Conservation (phyloP, 1,139 yeast species). For the Yamadazyma diddensiae region DNA sequence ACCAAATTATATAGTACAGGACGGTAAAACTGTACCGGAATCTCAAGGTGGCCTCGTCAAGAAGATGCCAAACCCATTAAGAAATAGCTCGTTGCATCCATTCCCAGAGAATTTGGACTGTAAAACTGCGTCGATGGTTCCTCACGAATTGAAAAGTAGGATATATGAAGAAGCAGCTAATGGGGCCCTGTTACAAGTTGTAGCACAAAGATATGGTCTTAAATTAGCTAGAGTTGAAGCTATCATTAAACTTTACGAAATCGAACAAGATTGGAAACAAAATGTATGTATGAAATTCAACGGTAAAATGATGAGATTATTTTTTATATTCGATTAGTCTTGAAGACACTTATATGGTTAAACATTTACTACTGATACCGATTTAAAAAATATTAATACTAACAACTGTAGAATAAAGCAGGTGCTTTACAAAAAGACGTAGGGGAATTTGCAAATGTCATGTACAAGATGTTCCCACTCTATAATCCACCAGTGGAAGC, state of each 20-base stretch:
- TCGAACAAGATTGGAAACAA: slow-evolving; percentile 61
- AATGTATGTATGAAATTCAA: slow-evolving; percentile 48
- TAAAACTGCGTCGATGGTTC: slow-evolving; percentile 60
- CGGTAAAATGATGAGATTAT: slow-evolving; percentile 23
- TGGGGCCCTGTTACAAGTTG: slow-evolving; percentile 62
- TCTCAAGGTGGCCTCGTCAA: too few relatives aligned
- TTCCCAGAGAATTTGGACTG: slow-evolving; percentile 76
- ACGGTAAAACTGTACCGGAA: slow-evolving; percentile 21
- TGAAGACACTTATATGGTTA: slow-evolving; percentile 70
- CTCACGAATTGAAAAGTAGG: slow-evolving; percentile 54
- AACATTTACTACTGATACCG: slow-evolving; percentile 25
- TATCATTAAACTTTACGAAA: slow-evolving; percentile 58
- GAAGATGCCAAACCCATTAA: too few relatives aligned
- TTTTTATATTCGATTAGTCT: slow-evolving; percentile 66
- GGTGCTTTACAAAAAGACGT: slow-evolving; percentile 55
- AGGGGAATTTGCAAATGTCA: slow-evolving; percentile 50
- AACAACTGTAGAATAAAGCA: slow-evolving; percentile 41
- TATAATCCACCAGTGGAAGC: slow-evolving; percentile 46
- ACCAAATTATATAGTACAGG: slow-evolving; percentile 73
- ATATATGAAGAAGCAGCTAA: slow-evolving; percentile 57
- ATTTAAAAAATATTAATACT: slow-evolving; percentile 20
- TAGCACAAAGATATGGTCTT: slow-evolving; percentile 76
- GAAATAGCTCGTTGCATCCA: slow-evolving; percentile 55
- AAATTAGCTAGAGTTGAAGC: slow-evolving; percentile 89
- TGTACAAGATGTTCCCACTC: slow-evolving; percentile 83